Evolutionary conservation across 2,329 filamentous ascomycete genomes (phyloP), one percentile per base, ranked within the genome.

Genomic region (Diaporthe ampelina): DNA sequence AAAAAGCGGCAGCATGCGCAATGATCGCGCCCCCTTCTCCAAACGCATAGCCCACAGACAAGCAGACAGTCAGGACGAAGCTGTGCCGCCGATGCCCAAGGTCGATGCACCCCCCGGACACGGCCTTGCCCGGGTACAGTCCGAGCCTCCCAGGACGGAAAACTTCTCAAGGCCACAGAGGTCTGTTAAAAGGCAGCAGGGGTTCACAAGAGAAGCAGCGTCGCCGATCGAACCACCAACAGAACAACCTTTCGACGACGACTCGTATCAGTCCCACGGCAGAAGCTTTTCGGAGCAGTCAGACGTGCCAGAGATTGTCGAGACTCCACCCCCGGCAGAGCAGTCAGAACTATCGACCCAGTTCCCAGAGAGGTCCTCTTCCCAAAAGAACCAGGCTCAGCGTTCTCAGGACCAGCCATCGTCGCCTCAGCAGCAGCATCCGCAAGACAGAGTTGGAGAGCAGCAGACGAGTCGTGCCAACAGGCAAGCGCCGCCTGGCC

Each of bases 1-100:
- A 79, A 94, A 91, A 79, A 88, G 94, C 74, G 95, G 95, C 45
- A 98, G 95, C 84, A 83, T 98, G 76, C 92, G 94, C 68, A 93
- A 94, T 32, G 94, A 97, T 75, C 90, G 94, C 71, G 87, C 91
- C 4, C 91, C 93, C 0, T 93, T 95, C 77, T 93, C 94, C 1
- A 94, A 94, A 82, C 90, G 96, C 52, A 87, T 91, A 58, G 87
- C 87, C 6, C 89, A 90, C 57, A 90, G 90, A 74, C 88, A 90
- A 32, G 85, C 88, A n/a, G 92, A 93, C 24, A 87, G 87, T 19
- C 91, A 92, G 50, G 81, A 85, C 35, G 86, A 86, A n/a, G 85
- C 88, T 87, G 8, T 77, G 76, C 73, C 78, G 78, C 69, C 80
- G 19, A 77, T 83, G 63, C 84, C 85, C 73, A 82, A 85, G 26